A percentile compares a stretch with the other conserved stretches of the same genome.
Conservation (phyloP, 495 filamentous ascomycete genomes). For the Daldinia decipiens region DNA sequence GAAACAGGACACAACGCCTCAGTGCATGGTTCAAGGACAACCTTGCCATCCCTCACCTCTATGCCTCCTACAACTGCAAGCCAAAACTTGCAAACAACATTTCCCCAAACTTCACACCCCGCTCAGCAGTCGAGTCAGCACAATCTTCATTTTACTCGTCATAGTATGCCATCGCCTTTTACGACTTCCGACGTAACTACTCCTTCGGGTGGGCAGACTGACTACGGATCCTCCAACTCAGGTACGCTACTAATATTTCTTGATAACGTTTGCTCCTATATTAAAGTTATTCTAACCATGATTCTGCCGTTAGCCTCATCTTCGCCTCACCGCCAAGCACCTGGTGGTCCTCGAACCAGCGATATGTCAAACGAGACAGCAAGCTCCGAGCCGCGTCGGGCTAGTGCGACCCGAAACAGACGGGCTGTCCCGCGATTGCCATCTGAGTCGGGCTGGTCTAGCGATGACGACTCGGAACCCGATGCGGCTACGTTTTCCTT, state of each 20-base stretch:
- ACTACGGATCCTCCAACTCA: constrained; percentile 13
- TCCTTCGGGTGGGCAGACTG: constrained; percentile 1
- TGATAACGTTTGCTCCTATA: neutral
- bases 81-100: constrained; percentile 30
- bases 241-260: constrained; percentile 14
- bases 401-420: constrained; percentile 17
- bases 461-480: constrained; percentile 37
- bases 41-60: constrained; percentile 34
- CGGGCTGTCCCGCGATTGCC: constrained; percentile 17
- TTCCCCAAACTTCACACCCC: constrained; percentile 20
- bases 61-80: constrained; percentile 19
- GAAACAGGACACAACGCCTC: constrained; percentile 15
- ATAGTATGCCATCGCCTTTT: constrained; percentile 22
- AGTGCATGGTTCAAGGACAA: constrained; percentile 19
- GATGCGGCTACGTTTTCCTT: constrained; percentile 31
- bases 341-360: neutral
- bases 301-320: constrained; percentile 14
- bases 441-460: constrained; percentile 30
- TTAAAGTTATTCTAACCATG: neutral
- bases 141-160: constrained; percentile 25
- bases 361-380: neutral
- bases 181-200: constrained; percentile 14
- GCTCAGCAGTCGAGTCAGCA: constrained; percentile 21
- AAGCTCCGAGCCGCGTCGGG: constrained; percentile 19
- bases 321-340: constrained; percentile 25